A percentile compares a stretch with the other conserved stretches of the same genome.
Conservation (phyloP, 768 basidiomycete genomes). For the Austroboletus festivus region DNA sequence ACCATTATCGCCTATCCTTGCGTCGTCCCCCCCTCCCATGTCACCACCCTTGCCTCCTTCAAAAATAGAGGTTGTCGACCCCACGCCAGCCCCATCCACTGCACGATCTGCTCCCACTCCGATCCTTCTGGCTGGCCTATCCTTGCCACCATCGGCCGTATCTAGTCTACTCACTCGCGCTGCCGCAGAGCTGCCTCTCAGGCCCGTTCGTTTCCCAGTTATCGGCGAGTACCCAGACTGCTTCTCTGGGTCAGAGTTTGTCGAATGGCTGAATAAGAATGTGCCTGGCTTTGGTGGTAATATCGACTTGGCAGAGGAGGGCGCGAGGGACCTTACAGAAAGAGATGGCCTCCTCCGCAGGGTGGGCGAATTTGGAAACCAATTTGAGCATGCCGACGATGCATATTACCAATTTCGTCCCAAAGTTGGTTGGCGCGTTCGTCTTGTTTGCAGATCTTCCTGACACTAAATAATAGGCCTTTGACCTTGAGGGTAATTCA, state of each 20-base stretch:
- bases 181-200: conserved; percentile 65
- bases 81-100: conserved; percentile 13
- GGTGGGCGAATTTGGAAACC: conserved; percentile 80
- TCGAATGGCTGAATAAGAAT: conserved; percentile 75
- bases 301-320: conserved; percentile 76
- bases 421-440: conserved; percentile 46
- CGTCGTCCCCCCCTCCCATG: conserved; percentile 58
- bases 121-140: conserved; percentile 73
- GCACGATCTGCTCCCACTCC: conserved; percentile 46
- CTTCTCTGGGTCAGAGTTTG: conserved; percentile 88
- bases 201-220: conserved; percentile 71
- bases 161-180: conserved; percentile 72
- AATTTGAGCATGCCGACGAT: conserved; percentile 73
- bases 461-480: conserved; percentile 21
- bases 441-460: conserved; percentile 22
- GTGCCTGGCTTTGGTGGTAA: conserved; percentile 76
- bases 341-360: conserved; percentile 60
- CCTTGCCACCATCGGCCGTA: conserved; percentile 60
- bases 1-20: conserved; percentile 28
- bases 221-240: conserved; percentile 83
- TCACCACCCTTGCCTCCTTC: conserved; percentile 57
- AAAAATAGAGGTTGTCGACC: conserved; percentile 34
- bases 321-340: conserved; percentile 52
- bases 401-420: conserved; percentile 84
- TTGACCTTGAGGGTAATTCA: conserved; percentile 27